Evolutionary conservation across 768 basidiomycete species (phyloP), one percentile per base, ranked within the genome.

Genomic region (Tulasnella sp.): DNA sequence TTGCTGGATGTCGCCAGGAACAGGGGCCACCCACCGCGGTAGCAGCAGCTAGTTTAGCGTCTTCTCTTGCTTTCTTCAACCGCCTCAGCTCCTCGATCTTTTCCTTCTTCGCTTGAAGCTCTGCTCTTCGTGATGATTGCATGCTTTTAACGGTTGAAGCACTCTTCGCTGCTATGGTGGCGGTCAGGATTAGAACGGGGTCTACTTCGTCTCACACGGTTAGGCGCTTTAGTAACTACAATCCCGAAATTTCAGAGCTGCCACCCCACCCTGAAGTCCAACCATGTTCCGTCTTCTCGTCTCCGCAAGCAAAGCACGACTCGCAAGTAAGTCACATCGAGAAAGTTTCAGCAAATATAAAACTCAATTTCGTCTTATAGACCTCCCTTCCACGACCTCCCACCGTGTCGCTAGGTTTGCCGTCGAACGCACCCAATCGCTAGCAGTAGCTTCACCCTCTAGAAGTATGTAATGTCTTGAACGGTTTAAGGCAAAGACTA

Each of bases 41-140:
- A 14, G 18, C 74, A 28, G 58, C 69, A 24, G 75, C 64, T 50
- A 76, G 69, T 48, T 37, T 76, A 48, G 50, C 77, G 1, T 93
- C 91, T 48, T 91, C 92, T 72, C 96, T 90, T 7, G 93, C 93
- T 85, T 93, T 90, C 78, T 94, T 89, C 50, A 98, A 89, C 85
- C 92, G 90, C 79, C 94, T 89, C 48, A 98, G 89, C 82, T 95
- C 95, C 75, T 92, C 94, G 46, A 98, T 92, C 86, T 96, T 96
- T 18, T 92, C 91, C 82, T 93, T 88, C 87, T 98, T 99, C 37
- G 93, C 94, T 86, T 96, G 96, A 81, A 98, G 94, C 86, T 98
- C 96, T 84, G 92, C 92, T 84, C 94, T 87, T 75, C 95, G 89
- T 86, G 90, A 90, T 83, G 92, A 91, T 78, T 93, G 92, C 89